phyloP scores from a whole-genome alignment of 2,329 filamentous ascomycete species.

The Juglanconis sp. region DNA sequence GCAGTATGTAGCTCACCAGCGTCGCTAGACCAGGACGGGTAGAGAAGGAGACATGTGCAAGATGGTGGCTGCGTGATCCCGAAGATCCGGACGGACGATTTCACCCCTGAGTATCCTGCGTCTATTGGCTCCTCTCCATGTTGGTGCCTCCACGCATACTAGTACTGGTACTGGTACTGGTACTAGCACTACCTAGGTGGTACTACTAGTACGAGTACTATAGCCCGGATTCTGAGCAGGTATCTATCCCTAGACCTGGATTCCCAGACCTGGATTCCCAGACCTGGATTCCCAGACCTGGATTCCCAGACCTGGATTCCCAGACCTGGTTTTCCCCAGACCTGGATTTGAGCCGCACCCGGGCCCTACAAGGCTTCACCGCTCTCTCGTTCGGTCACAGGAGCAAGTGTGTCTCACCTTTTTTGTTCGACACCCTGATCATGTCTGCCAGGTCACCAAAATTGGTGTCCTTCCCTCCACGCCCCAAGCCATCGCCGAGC shows the following conservation, averaged over 20 bases:
- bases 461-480: not conserved
- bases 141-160: too few species aligned
- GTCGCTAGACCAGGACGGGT: not conserved
- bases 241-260: too few species aligned
- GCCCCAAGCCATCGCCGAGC: not conserved
- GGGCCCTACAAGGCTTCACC: slow-evolving; percentile 9
- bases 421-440: slow-evolving; percentile 8
- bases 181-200: too few species aligned
- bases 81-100: slow-evolving; percentile 4
- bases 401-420: slow-evolving; percentile 12
- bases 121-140: not conserved
- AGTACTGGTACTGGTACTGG: too few species aligned
- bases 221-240: too few species aligned
- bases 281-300: too few species aligned
- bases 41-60: slow-evolving; percentile 2
- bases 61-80: slow-evolving; percentile 6
- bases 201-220: too few species aligned
- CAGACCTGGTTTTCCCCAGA: not conserved
- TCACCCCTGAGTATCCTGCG: not conserved
- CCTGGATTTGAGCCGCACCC: slow-evolving; percentile 15
- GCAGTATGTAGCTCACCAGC: not conserved
- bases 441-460: slow-evolving; percentile 1
- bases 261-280: too few species aligned
- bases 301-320: too few species aligned
- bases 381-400: slow-evolving; percentile 8